Percentiles rank a stretch among this genome's conserved stretches.
Conservation (phyloP, 163 green algal genomes). For the Chlorella variabilis region DNA sequence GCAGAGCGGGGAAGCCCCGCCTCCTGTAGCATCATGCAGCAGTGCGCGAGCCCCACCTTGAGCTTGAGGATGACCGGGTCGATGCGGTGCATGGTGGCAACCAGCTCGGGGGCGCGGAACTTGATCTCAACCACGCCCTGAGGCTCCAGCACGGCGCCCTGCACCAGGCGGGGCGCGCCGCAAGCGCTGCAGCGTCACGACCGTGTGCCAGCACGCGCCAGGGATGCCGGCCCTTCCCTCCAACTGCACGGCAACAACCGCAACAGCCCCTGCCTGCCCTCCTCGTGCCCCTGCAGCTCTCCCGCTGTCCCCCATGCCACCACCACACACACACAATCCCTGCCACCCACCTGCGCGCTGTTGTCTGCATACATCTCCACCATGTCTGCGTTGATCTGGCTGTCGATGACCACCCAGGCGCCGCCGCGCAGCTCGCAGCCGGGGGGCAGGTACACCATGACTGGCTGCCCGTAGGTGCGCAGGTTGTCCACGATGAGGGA, state of each 20-base stretch:
- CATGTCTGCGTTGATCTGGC: slow-evolving; percentile 84
- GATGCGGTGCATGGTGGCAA: slow-evolving; percentile 88
- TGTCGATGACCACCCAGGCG: slow-evolving; percentile 99
- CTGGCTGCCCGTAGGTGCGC: slow-evolving; percentile 90
- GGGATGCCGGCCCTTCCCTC: no score
- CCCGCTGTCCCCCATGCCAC: no score
- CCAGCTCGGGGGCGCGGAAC: slow-evolving; percentile 87
- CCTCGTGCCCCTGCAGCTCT: no score
- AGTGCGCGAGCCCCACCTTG: slow-evolving; percentile 57
- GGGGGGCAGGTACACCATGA: slow-evolving; percentile 96
- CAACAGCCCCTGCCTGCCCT: no score
- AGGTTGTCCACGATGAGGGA: slow-evolving; percentile 96
- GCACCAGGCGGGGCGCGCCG: slow-evolving; percentile 22
- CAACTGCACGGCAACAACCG: no score
- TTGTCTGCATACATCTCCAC: slow-evolving; percentile 41
- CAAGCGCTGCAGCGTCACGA: neutral
- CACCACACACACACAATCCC: neutral
- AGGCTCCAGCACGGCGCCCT: slow-evolving; percentile 95
- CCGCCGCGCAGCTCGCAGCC: slow-evolving; percentile 96
- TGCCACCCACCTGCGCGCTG: slow-evolving; percentile 8
- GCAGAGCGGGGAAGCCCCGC: no score
- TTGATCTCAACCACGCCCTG: slow-evolving; percentile 99
- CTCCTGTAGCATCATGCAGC: no score
- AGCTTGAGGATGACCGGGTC: slow-evolving; percentile 60
- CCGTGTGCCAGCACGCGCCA: no score